Conservation (phyloP, 139 green algal species). For the Micractinium sp. region DNA sequence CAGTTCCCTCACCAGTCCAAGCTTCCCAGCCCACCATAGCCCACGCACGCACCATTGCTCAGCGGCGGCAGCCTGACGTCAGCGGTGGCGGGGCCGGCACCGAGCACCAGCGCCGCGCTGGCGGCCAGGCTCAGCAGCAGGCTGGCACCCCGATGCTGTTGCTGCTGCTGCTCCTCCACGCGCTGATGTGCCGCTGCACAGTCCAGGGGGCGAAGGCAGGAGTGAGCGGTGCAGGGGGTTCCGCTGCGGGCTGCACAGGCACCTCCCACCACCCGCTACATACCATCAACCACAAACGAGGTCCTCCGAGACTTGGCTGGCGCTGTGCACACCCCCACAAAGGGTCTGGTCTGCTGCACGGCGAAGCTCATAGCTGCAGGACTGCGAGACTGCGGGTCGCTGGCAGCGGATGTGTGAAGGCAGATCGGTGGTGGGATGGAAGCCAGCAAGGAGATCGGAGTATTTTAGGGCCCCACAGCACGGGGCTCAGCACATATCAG, state of each 20-base stretch:
- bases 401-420: too few species aligned
- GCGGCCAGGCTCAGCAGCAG: slow-evolving; percentile 33
- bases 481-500: too few species aligned
- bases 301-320: background rate
- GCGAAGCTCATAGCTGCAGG: too few species aligned
- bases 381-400: too few species aligned
- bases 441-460: too few species aligned
- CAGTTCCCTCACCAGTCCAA: background rate
- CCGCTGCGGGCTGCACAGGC: background rate
- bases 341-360: background rate
- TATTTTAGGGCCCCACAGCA: too few species aligned
- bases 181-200: slow-evolving; percentile 1
- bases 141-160: background rate
- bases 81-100: slow-evolving; percentile 49
- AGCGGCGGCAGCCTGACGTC: slow-evolving; percentile 80
- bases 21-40: too few species aligned
- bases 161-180: background rate
- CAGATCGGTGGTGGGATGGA: too few species aligned
- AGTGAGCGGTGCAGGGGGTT: background rate
- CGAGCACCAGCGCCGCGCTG: slow-evolving; percentile 3
- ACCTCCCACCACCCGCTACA: background rate
- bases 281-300: background rate
- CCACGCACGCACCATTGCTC: slow-evolving; percentile 44
- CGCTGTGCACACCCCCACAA: background rate
- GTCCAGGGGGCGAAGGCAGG: background rate